phyloP scores from a whole-genome alignment of 108 stramenopile genomes.

The Skeletonema costatum region DNA sequence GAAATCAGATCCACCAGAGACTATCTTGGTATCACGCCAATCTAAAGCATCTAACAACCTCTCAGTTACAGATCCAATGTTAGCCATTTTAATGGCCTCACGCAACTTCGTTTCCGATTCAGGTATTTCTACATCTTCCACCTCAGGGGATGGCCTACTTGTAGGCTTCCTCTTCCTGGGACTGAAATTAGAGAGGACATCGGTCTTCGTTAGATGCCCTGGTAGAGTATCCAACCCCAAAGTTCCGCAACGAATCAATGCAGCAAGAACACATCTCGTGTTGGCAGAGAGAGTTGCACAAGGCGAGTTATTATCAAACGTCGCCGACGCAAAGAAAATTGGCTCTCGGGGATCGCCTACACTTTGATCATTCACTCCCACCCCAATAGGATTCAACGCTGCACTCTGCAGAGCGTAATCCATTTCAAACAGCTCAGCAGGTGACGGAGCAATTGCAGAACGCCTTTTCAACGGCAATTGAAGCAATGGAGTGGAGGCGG shows the following conservation, averaged over 20 bases:
- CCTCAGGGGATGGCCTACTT: not conserved
- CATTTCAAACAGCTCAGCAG: constrained; percentile 68
- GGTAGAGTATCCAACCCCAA: constrained; percentile 68
- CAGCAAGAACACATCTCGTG: constrained; percentile 74
- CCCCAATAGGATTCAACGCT: constrained; percentile 68
- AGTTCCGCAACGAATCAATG: constrained; percentile 71
- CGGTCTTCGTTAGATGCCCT: constrained; percentile 63
- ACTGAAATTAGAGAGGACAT: constrained; percentile 56
- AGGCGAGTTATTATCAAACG: constrained; percentile 62
- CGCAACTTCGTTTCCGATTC: constrained; percentile 25
- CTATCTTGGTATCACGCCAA: constrained; percentile 59
- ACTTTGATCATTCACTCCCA: constrained; percentile 14
- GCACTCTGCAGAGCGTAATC: constrained; percentile 68
- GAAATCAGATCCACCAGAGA: constrained; percentile 17
- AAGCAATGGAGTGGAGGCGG: constrained; percentile 47
- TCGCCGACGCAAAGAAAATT: constrained; percentile 59
- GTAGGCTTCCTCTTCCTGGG: not conserved
- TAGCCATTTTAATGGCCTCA: constrained; percentile 39
- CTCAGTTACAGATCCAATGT: constrained; percentile 58
- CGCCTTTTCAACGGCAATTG: constrained; percentile 72
- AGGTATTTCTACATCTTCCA: constrained; percentile 38
- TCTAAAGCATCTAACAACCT: constrained; percentile 79
- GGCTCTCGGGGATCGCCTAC: constrained; percentile 37
- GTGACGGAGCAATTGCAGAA: constrained; percentile 52
- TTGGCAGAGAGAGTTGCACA: constrained; percentile 71